Base-by-base conservation (phyloP, 1,139 yeast genomes). In the Protomyces inundatus region DNA sequence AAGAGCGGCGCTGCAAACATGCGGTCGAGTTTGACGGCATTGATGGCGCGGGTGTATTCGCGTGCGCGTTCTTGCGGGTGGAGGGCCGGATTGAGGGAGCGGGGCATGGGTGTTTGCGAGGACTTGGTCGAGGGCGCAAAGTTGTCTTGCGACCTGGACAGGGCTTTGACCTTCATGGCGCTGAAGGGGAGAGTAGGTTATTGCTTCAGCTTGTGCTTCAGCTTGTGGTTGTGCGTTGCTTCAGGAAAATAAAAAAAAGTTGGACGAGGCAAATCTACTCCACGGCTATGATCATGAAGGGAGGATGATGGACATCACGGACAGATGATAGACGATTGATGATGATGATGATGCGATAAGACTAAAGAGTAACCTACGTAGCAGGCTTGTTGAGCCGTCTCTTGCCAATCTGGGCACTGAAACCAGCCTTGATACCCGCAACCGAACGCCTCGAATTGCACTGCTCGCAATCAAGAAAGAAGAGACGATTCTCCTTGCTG, bases 401-500 rank as follows among this genome's bases (percentile, higher is more conserved):
- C 68, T 65, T 67, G 51, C 72, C 72, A 42, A 70, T 61, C 55
- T 70, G 71, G 87, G 98, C 99, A 81, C 91, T 97, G 96, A 90
- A 93, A 86, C 99, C 99, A 64, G 97, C 89, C 84, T 95, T 93
- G 79, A 95, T 95, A 59, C 97, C 90, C 70, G 96, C 86, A 67
- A 93, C 99, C 60, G 98, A 90, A 80, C 97, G 87, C 65, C 97
- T 87, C 59, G 97, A 89, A 70, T 98, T 98, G 82, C 99, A 93
- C 65, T 96, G 90, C 75, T 91, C 91, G 82, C 99, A 93, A 74
- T 93, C 96, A 81, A 95, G 83, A 82, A 93, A 93, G 81, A 89
- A 96, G 79, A 93, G 84, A 82, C 99, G 89, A 81, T 91, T 93
- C 79, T 93, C 98, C 80, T 96, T 90, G 82, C 87, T 89, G 76